phyloP scores from a whole-genome alignment of 2,329 filamentous ascomycete genomes.

The Colletotrichum sp. region DNA sequence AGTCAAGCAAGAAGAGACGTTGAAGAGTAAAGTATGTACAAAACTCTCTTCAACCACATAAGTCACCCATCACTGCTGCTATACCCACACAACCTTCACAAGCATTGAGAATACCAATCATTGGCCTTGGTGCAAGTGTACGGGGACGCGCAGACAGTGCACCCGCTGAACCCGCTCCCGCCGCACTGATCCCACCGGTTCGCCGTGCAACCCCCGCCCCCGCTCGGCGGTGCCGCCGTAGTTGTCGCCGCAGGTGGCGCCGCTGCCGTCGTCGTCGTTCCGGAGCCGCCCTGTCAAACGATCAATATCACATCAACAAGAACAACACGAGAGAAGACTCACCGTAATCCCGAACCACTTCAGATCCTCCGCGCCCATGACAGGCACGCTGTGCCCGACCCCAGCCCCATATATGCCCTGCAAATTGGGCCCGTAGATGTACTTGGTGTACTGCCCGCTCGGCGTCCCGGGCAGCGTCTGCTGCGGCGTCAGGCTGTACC shows the following conservation, averaged over 20 bases:
- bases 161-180: constrained; percentile 22
- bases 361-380: constrained; percentile 31
- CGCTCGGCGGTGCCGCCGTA: constrained; percentile 9
- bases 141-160: constrained; percentile 14
- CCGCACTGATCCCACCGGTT: constrained; percentile 24
- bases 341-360: constrained; percentile 27
- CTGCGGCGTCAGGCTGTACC: constrained; percentile 34
- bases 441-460: constrained; percentile 33
- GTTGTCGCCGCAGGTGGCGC: constrained; percentile 12
- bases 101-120: constrained; percentile 23
- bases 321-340: background rate
- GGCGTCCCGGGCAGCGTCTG: constrained; percentile 30
- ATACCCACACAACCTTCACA: background rate
- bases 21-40: background rate
- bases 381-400: constrained; percentile 36
- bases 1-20: background rate
- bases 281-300: background rate
- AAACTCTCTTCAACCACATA: background rate
- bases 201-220: constrained; percentile 3
- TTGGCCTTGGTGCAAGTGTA: constrained; percentile 19
- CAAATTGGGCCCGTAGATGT: constrained; percentile 35
- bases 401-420: constrained; percentile 37
- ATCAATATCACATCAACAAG: background rate
- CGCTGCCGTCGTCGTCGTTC: constrained; percentile 14
- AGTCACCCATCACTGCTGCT: rapidly evolving